These are phyloP conservation scores for Acacia melanoxylon DNA, from an alignment of 306 rosid genomes.

Conservation along the genomic window DNA sequence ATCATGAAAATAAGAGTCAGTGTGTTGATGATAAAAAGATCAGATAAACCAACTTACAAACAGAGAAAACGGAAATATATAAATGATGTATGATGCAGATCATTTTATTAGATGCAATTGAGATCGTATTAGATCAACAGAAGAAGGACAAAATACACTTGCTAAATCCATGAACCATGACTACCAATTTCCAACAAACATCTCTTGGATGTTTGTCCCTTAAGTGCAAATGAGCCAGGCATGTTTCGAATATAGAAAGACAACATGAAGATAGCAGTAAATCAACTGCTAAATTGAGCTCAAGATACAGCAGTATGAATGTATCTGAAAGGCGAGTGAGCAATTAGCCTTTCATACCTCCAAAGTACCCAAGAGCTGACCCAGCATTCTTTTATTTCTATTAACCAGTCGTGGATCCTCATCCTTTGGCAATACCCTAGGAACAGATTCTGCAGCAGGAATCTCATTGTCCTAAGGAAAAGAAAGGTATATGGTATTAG, in stretches of 20 bases:
- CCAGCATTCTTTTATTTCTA: conserved; percentile 94
- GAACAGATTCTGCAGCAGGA: conserved; percentile 64
- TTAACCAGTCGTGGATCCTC: conserved; percentile 91
- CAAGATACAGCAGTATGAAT: neutral
- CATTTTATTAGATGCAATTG: neutral
- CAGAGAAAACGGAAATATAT: neutral
- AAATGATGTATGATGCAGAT: neutral
- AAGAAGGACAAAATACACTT: neutral
- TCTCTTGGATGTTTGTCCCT: neutral
- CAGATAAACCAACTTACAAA: neutral
- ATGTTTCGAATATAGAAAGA: neutral
- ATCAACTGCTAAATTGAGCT: neutral
- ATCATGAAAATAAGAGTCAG: neutral
- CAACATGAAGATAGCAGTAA: neutral
- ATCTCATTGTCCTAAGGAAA: conserved; percentile 58
- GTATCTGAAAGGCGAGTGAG: neutral
- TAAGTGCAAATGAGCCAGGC: neutral
- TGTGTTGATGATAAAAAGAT: neutral
- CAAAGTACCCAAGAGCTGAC: conserved; percentile 91
- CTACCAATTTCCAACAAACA: neutral
- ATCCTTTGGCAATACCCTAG: conserved; percentile 85
- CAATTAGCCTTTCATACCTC: conserved; percentile 56
- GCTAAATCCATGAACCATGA: neutral
- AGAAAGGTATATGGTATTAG: conserved; percentile 18
- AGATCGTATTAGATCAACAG: neutral